Conservation (phyloP, 768 basidiomycete species). For the Suillus lakei region DNA sequence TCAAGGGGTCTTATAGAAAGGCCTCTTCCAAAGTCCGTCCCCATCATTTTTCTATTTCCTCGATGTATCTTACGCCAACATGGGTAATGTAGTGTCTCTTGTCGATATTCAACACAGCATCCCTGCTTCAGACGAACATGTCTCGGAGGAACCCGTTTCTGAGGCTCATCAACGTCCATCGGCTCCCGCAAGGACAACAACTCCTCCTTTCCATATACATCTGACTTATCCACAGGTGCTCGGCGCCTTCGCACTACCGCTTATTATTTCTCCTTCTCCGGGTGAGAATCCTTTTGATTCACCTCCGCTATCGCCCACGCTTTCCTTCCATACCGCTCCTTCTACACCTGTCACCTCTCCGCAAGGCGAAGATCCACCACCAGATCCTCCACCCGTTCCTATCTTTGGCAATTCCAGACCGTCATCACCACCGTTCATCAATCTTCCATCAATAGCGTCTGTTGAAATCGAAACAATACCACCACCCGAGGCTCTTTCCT, state of each 20-base stretch:
- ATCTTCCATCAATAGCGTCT: constrained; percentile 25
- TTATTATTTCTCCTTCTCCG: constrained; percentile 38
- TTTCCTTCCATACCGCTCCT: constrained; percentile 53
- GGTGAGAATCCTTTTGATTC: constrained; percentile 42
- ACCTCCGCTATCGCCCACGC: constrained; percentile 43
- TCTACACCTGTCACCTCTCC: constrained; percentile 48
- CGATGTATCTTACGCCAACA: constrained; percentile 22
- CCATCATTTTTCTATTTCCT: constrained; percentile 10
- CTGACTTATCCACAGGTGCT: constrained; percentile 38
- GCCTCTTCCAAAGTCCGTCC: constrained; percentile 29
- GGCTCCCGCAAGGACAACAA: constrained; percentile 17
- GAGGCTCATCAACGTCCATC: constrained; percentile 4
- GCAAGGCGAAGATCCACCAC: constrained; percentile 41
- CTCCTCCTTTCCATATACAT: constrained; percentile 40
- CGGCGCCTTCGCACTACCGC: constrained; percentile 31
- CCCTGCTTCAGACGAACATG: constrained; percentile 21
- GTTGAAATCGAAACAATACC: constrained; percentile 34
- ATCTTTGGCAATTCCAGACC: constrained; percentile 26
- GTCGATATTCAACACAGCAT: constrained; percentile 31
- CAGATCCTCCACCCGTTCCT: constrained; percentile 23
- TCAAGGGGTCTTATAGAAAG: constrained; percentile 26
- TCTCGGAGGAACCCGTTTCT: constrained; percentile 1
- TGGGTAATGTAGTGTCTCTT: constrained; percentile 39
- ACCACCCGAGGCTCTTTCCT: constrained; percentile 28
- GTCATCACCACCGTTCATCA: constrained; percentile 30